Percentiles rank a stretch among this genome's conserved stretches.
Evolutionary conservation across 176 grass and related monocot species (phyloP).

Genomic region (Carex cristatella): DNA sequence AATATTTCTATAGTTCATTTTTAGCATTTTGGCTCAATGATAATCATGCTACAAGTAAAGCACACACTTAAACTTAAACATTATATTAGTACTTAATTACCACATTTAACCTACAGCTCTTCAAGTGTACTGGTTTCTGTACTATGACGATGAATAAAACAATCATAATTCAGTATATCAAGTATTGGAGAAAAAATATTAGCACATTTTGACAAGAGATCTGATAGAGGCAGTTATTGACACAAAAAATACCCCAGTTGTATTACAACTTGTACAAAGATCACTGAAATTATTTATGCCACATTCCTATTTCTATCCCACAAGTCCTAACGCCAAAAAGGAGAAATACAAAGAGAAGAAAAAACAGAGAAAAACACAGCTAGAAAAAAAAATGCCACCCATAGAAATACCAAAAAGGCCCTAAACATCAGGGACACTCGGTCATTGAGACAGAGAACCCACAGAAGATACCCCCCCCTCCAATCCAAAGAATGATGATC

Average conservation of each 20-base stretch:
- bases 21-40: not conserved
- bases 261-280: constrained; percentile 13
- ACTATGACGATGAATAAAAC: not conserved
- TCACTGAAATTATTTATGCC: constrained; percentile 12
- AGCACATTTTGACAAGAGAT: not conserved
- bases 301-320: constrained; percentile 11
- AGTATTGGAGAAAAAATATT: not conserved
- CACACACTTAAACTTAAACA: not conserved
- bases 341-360: not conserved
- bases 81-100: not conserved
- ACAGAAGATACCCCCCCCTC: not conserved
- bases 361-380: not conserved
- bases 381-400: not conserved
- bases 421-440: not conserved
- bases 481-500: constrained; percentile 20
- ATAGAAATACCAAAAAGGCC: not conserved
- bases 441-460: not conserved
- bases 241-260: not conserved
- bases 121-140: not conserved
- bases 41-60: not conserved
- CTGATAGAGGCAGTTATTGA: not conserved
- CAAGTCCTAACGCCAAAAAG: constrained; percentile 3
- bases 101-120: not conserved
- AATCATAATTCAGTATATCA: not conserved
- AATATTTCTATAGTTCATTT: not conserved